Evolutionary conservation across 2,329 filamentous ascomycete species (phyloP).

Genomic region (Penicillium hordei): DNA sequence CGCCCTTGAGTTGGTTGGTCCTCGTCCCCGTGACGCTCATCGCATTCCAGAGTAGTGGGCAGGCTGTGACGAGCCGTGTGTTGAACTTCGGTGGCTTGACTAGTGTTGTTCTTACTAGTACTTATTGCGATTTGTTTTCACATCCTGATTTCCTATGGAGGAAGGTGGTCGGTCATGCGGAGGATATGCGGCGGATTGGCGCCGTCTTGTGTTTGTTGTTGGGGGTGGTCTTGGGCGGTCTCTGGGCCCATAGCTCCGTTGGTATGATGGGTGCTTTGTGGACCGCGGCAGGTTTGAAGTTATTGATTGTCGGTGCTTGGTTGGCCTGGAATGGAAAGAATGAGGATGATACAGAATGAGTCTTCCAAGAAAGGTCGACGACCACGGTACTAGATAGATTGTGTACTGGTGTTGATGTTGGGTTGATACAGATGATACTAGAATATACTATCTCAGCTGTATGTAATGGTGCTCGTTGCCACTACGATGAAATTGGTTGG

Average conservation of each 20-base stretch:
- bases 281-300: constrained; percentile 60
- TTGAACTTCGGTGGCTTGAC: constrained; percentile 70
- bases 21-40: constrained; percentile 67
- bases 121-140: constrained; percentile 78
- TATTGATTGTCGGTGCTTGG: constrained; percentile 59
- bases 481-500: fast-evolving
- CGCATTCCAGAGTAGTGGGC: constrained; percentile 75
- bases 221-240: constrained; percentile 56
- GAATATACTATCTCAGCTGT: neutral
- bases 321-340: constrained; percentile 57
- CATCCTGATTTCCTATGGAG: constrained; percentile 55
- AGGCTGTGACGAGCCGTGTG: constrained; percentile 71
- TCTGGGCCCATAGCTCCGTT: constrained; percentile 53
- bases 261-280: constrained; percentile 59
- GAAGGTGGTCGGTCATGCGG: constrained; percentile 45
- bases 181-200: constrained; percentile 54
- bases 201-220: constrained; percentile 54
- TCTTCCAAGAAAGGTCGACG: fast-evolving
- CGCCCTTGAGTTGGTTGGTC: constrained; percentile 53
- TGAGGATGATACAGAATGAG: neutral
- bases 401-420: neutral
- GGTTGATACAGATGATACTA: neutral
- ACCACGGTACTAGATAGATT: neutral
- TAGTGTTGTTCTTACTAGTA: constrained; percentile 76
- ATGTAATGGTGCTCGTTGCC: neutral